Base-by-base conservation (phyloP, 768 basidiomycete genomes). In the Pleurotus ostreatus region DNA sequence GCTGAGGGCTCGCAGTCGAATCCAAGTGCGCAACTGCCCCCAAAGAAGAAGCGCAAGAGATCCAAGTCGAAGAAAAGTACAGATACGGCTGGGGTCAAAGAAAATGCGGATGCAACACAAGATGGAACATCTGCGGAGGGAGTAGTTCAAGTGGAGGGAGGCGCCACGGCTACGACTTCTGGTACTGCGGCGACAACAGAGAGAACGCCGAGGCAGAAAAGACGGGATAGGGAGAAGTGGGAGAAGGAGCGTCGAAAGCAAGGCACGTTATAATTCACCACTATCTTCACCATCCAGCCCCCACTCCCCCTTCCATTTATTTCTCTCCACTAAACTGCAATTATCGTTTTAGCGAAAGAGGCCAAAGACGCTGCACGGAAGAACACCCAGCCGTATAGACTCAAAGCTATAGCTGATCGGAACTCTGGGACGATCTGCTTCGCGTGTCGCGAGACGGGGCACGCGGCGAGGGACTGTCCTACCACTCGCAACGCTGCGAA, bases 391-490 rank as follows among this genome's bases (percentile, higher is more conserved):
- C 62, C 72, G 16, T 77, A 94, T 48, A 80, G 92, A 12, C 64
- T 85, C 51, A 78, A 82, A 60, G 83, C 93, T 38, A 80, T 82
- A 49, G 65, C 79, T 2, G 81, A 86, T 46, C 80, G 83, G 43
- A 61, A 76, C 11, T 71, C 77, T 7, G 68, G 74, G 2, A 93
- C 86, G 1, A 84, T 81, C 5, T 97, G 94, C 66, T 95, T 94
- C 68, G 89, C 88, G 2, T 98, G 94, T 73, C 81, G 94, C 51
- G 77, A 85, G 63, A 82, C 78, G 59, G 94, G 94, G 0, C 94
- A 98, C 65, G 76, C 87, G 1, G 93, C 93, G 2, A 85, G 78
- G 66, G 83, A 93, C 56, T 98, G 94, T 66, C 88, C 89, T 0
- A 81, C 74, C 13, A 62, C 71, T 9, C 63, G 68, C 55, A 63